phyloP scores from a whole-genome alignment of 1,139 yeast genomes.

The Yamadazyma atlantica region DNA sequence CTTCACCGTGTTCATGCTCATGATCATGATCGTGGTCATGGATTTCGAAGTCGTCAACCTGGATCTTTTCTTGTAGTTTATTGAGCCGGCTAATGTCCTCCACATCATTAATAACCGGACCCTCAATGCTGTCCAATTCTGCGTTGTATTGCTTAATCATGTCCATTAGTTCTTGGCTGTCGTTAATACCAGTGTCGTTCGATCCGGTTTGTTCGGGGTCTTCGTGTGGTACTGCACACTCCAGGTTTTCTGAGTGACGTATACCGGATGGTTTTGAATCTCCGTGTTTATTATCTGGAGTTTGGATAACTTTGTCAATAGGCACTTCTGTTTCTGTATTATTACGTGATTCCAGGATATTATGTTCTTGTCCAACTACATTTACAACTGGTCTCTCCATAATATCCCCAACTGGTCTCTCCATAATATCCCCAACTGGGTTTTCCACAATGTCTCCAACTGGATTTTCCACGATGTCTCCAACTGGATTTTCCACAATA shows the following conservation, averaged over 20 bases:
- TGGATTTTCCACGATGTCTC: constrained; percentile 10
- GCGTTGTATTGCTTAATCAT: constrained; percentile 28
- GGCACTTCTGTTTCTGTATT: not conserved
- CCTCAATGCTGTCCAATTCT: constrained; percentile 53
- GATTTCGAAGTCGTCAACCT: constrained; percentile 19
- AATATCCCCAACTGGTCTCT: constrained; percentile 3
- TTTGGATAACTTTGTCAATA: too few species aligned
- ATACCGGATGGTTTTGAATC: not conserved
- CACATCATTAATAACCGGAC: constrained; percentile 54
- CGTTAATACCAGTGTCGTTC: too few species aligned
- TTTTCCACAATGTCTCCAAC: constrained; percentile 6
- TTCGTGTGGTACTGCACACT: not conserved
- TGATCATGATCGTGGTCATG: constrained; percentile 25
- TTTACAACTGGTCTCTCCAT: constrained; percentile 3
- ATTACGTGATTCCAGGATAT: not conserved
- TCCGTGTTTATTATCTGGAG: not conserved
- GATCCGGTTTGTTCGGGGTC: too few species aligned
- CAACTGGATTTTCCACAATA: constrained; percentile 7
- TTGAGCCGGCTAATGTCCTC: constrained; percentile 58
- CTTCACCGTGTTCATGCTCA: constrained; percentile 25
- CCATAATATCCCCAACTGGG: constrained; percentile 1
- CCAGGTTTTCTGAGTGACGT: not conserved
- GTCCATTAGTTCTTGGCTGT: constrained; percentile 8
- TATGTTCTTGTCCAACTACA: too few species aligned
- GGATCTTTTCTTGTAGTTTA: constrained; percentile 41